Base-by-base conservation (phyloP, 352 stramenopile genomes). In the Pythium coloratum region DNA sequence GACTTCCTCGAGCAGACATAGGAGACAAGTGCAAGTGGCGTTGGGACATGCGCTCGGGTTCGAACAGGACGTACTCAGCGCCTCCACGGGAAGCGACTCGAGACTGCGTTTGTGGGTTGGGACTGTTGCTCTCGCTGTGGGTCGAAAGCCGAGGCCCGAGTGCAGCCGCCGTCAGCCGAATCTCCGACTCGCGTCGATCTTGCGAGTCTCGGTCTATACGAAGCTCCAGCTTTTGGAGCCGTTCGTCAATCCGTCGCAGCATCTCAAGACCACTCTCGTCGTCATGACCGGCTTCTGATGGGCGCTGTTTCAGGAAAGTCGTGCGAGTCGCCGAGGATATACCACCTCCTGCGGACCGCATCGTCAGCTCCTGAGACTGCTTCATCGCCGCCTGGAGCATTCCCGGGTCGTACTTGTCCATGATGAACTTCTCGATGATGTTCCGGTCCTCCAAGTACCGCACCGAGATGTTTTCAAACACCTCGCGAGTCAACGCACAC, bases 381-480 rank as follows among this genome's bases (percentile, higher is more conserved):
- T 90, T 89, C 76, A 94, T 82, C 9, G 84, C 82, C 7, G 82
- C 82, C 55, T 90, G 79, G 0, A 94, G 66, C 81, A 94, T 91
- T 0, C 69, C 63, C 1, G 84, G 82, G 42, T 94, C 83, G 69
- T 94, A 92, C 61, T 91, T 91, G 72, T 92, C 80, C 75, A 92
- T 91, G 67, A 94, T 94, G 62, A 92, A 90, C 62, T 90, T 88
- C 57, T 94, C 86, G 28, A 92, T 94, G 56, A 92, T 88, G 34
- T 68, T 85, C 16, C 86, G 82, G 40, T 94, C 86, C 36, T 94
- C 86, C 16, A 91, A 69, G 63, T 92, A 94, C 0, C 85, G 82
- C 38, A 82, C 64, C 14, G 83, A 91, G 26, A 94, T 91, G 46
- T 55, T 88, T 51, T 94, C 84, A 66, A 94, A 94, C 3, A 89